phyloP scores from a whole-genome alignment of 768 basidiomycete species.

The Trametes maxima region DNA sequence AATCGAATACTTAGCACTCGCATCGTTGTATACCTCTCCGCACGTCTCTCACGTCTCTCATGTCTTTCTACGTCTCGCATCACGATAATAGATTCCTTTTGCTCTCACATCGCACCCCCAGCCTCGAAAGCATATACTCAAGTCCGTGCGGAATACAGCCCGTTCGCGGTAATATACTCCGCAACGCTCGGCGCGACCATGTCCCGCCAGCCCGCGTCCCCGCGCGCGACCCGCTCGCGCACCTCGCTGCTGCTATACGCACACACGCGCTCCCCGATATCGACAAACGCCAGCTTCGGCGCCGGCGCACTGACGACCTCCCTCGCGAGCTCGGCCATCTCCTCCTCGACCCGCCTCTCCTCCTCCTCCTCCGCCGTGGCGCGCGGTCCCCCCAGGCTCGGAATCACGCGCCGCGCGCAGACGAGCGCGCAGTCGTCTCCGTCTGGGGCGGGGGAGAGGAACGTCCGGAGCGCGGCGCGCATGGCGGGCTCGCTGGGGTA shows the following conservation, averaged over 20 bases:
- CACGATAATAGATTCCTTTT: constrained; percentile 13
- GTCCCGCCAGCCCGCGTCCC: constrained; percentile 44
- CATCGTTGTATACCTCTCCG: constrained; percentile 12
- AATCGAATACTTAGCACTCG: not conserved
- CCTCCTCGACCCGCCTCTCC: constrained; percentile 35
- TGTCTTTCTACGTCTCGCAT: constrained; percentile 1
- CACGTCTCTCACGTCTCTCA: constrained; percentile 11
- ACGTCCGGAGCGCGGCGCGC: constrained; percentile 52
- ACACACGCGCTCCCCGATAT: constrained; percentile 58
- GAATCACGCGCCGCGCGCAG: constrained; percentile 60
- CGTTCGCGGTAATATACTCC: constrained; percentile 51
- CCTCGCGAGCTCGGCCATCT: constrained; percentile 38
- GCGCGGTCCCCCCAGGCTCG: no score
- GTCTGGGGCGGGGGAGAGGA: constrained; percentile 50
- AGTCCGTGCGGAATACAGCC: constrained; percentile 42
- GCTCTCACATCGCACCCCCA: not conserved
- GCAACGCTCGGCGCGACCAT: constrained; percentile 51
- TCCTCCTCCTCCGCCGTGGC: not conserved
- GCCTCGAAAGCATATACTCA: not conserved
- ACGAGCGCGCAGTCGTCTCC: constrained; percentile 65
- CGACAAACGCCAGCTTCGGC: constrained; percentile 58
- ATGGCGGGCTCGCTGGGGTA: constrained; percentile 61
- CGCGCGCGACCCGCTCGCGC: constrained; percentile 45
- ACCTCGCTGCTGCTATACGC: constrained; percentile 73
- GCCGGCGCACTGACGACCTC: constrained; percentile 56